Base-by-base conservation (phyloP, 2,329 filamentous ascomycete species). In the Nemania abortiva region DNA sequence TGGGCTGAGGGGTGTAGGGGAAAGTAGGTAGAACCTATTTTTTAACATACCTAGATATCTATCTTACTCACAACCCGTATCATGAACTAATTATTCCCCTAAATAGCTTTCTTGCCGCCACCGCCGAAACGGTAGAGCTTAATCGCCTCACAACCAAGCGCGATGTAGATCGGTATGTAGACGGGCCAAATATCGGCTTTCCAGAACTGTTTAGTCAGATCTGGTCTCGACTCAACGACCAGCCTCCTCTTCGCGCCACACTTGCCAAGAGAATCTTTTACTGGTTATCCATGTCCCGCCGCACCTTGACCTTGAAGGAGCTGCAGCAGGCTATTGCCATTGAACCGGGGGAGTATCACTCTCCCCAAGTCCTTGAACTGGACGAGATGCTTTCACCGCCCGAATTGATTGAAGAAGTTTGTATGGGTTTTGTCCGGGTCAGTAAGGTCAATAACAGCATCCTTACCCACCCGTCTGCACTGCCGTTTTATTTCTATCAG, bases 401-500 rank as follows among this genome's bases (percentile, higher is more conserved):
- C 24, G 49, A 27, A 20, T 20, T 64, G 18, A 64, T 64, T 39
- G 52, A 64, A 50, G 47, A 57, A 4, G 62, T 64, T 47, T 64
- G 62, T 39, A 42, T 56, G 52, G 62, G 62, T 3, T 57, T 64
- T 39, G 53, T 64, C 52, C 37, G 42, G 53, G 42, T 52, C 15
- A 54, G 57, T 50, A 57, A 15, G 37, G 22, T 9, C 22, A 50
- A 50, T n/a, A 37, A 64, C 49, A 49, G 20, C 22, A 27, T 64
- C 52, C 49, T 57, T 37, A 57, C 52, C 5, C 50, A 2, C 31
- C 62, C 62, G 6, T 64, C 62, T 34, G 62, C 62, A 57, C 62
- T 64, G 4, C 62, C 62, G 18, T 64, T 64, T 34, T 64, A 64
- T 7, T 57, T 64, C 31, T 57, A 64, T 34, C 62, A 64, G 39